Evolutionary conservation across 805 yeast species (phyloP).

Genomic region (Tetrapisispora pingtungensis): DNA sequence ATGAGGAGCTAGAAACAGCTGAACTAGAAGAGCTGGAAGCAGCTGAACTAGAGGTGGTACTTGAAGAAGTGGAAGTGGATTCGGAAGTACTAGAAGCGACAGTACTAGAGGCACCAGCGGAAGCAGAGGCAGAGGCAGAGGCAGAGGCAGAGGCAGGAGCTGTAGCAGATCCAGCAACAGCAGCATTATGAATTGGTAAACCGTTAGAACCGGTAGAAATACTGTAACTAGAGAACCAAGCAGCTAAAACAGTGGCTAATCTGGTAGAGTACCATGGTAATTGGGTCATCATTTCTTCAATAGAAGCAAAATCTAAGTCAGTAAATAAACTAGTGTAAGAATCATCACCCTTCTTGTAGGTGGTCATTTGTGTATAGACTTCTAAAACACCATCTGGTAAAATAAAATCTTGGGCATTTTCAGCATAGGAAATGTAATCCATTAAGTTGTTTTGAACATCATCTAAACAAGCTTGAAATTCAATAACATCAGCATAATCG

Average conservation of each 20-base stretch:
- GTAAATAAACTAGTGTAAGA: slow-evolving; percentile 28
- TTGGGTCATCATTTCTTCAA: slow-evolving; percentile 25
- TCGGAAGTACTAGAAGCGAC: slow-evolving; percentile 5
- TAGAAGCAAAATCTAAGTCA: slow-evolving; percentile 23
- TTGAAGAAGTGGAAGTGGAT: slow-evolving; percentile 5
- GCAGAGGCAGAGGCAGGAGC: slow-evolving; percentile 4
- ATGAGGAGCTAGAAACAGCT: neutral
- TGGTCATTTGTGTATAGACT: slow-evolving; percentile 21
- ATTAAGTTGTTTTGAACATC: slow-evolving; percentile 16
- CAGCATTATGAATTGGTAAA: slow-evolving; percentile 5
- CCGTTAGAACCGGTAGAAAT: slow-evolving; percentile 8
- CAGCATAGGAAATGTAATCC: slow-evolving; percentile 16
- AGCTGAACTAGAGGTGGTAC: neutral
- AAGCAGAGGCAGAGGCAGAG: slow-evolving; percentile 4
- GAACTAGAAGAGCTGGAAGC: slow-evolving; percentile 6
- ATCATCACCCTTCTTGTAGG: slow-evolving; percentile 25
- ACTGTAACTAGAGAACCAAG: slow-evolving; percentile 11
- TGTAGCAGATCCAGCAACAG: slow-evolving; percentile 5
- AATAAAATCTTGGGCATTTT: slow-evolving; percentile 10
- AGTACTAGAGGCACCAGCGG: slow-evolving; percentile 5
- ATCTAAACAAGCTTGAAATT: slow-evolving; percentile 16
- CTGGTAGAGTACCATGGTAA: slow-evolving; percentile 31
- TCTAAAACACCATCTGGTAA: slow-evolving; percentile 19
- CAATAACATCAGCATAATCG: slow-evolving; percentile 13
- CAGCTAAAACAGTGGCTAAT: slow-evolving; percentile 14